Conservation (phyloP, 2,329 filamentous ascomycete species). For the Stemphylium lycopersici region DNA sequence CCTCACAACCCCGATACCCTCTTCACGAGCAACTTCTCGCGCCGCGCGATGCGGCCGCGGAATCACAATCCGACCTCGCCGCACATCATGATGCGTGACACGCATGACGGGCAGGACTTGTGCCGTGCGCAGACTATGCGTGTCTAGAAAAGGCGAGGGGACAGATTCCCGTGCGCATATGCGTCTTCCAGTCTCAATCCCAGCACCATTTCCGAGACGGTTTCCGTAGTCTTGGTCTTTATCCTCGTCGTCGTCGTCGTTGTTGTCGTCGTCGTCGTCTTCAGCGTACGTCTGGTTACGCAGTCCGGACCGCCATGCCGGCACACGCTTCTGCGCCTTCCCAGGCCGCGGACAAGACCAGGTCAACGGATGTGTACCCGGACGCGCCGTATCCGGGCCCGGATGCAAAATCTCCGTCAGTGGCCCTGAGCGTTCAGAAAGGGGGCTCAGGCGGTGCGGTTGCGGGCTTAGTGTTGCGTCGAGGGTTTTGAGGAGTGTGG, state of each 20-base stretch:
- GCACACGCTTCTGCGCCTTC: background rate
- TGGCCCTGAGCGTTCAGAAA: background rate
- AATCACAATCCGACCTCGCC: background rate
- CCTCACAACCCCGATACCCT: background rate
- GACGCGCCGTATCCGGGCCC: background rate
- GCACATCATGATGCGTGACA: background rate
- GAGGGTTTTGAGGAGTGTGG: background rate
- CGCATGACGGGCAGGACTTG: background rate
- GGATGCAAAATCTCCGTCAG: background rate
- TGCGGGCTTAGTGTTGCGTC: background rate
- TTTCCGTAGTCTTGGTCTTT: background rate
- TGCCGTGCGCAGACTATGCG: background rate
- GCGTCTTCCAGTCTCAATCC: background rate
- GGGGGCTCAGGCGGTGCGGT: background rate
- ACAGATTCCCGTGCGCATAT: background rate
- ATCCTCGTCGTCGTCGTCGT: background rate
- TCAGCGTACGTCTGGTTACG: background rate
- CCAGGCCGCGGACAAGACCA: background rate
- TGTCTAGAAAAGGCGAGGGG: background rate
- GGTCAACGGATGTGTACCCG: background rate
- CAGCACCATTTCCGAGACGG: background rate
- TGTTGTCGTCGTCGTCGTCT: background rate
- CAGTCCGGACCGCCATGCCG: too few species aligned
- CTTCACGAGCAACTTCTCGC: background rate
- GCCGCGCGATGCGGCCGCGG: background rate